Base-by-base conservation (phyloP, 1,284 basidiomycete genomes). In the Austroboletus niveus region DNA sequence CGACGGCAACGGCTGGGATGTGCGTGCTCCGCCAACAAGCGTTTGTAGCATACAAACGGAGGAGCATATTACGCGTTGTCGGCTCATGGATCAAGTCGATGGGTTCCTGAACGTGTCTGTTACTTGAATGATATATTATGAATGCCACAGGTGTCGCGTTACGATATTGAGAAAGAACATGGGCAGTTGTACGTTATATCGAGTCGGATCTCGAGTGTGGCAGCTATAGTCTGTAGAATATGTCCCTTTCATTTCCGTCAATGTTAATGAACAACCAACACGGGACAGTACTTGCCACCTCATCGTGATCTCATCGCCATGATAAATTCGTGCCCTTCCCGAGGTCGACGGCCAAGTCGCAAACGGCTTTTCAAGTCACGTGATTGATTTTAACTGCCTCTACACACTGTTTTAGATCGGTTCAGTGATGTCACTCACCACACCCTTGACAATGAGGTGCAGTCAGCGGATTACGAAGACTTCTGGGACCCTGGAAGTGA, bases 271-370 rank as follows among this genome's bases (percentile, higher is more conserved):
- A 17, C 17, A 17, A 17, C 17, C 1, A 17, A 14, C 22, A 24
- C 22, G 22, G 5, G 22, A 24, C 22, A 24, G 22, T 24, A 24
- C 27, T 29, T 29, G 6, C 27, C 27, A 29, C 27, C 5, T 29
- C 27, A 7, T 29, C 27, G 27, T 36, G 14, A 17, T 24, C 32
- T 40, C 38, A 56, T 11, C 20, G 31, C 62, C 62, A 66, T n/a
- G 47, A 41, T 3, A 64, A 17, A 2, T 30, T 46, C 4, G 36
- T 27, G 5, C 48, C 48, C 35, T 52, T 39, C 31, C 76, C 75
- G 51, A 78, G 64, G 43, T 73, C 64, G 14, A 68, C 59, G 44
- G 57, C 53, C 27, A 73, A 42, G 10, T 60, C 60, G 1, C 7
- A 27, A 17, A 17, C 17, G 17, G 17, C 17, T 17, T 17, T 17